These are phyloP conservation scores for Annulohypoxylon nitens DNA, from an alignment of 495 filamentous ascomycete genomes.

Conservation along the genomic window DNA sequence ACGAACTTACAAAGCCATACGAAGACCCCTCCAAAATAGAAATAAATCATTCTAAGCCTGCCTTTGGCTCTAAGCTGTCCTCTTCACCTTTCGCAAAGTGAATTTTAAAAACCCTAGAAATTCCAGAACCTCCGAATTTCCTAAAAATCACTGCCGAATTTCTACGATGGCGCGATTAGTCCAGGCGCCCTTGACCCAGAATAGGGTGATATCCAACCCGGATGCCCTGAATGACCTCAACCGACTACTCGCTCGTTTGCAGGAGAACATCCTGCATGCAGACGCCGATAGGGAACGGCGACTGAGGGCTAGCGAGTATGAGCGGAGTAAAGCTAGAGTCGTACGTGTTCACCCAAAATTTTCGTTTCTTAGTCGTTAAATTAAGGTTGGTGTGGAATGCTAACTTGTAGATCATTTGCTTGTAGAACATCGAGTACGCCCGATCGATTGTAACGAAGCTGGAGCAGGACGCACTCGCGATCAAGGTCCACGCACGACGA, in stretches of 20 bases:
- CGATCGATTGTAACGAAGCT: constrained; percentile 79
- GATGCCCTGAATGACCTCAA: constrained; percentile 68
- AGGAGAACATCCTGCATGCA: constrained; percentile 77
- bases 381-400: not conserved
- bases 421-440: constrained; percentile 84
- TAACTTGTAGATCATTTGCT: constrained; percentile 12
- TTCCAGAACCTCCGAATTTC: not conserved
- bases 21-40: not conserved
- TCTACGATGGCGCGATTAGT: constrained; percentile 48
- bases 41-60: not conserved
- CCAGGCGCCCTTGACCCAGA: constrained; percentile 46
- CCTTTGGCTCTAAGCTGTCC: not conserved
- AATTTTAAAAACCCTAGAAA: constrained; percentile 1
- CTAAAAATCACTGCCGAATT: not conserved
- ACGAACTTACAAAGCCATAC: not conserved
- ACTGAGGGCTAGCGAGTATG: constrained; percentile 73
- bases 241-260: constrained; percentile 79
- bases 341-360: constrained; percentile 58
- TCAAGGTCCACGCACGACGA: constrained; percentile 74
- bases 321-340: constrained; percentile 74
- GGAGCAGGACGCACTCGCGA: constrained; percentile 75
- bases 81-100: constrained; percentile 3
- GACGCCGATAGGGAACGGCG: constrained; percentile 68
- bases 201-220: constrained; percentile 40
- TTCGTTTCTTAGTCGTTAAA: not conserved